Evolutionary conservation across 371 early-diverging fungal genomes (phyloP), one percentile per base, ranked within the genome.

Genomic region (Polyrhizophydium stewartii): DNA sequence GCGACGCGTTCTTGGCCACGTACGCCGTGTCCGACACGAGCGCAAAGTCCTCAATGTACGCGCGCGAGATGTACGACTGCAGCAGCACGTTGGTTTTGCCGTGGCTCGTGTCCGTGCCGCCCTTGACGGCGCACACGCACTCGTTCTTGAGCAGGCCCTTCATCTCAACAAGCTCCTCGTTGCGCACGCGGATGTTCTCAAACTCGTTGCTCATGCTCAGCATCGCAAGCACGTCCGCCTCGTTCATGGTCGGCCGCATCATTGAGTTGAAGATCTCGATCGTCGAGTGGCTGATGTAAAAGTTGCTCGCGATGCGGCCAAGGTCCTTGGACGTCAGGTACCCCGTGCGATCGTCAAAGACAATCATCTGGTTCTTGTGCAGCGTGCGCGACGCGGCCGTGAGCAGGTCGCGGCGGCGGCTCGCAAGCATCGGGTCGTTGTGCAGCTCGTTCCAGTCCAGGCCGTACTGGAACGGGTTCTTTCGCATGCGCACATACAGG

Each of bases 401-500:
- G n/a, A 94, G 76, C 28, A 96, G 73, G 58, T 92, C 89, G 45
- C 86, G 81, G 28, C 92, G 85, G 16, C 86, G 82, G 56, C 84
- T 76, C 0, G 82, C 88, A 17, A 98, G 75, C 30, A 85, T 57
- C 1, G 93, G 94, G 61, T 96, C 97, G 22, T 89, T 81, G 19
- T 74, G 68, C 1, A 89, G 75, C 61, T 90, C 91, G 7, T 80
- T 72, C 70, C 87, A 87, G 57, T 83, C 78, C 68, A 97, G 81
- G 12, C 97, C 96, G 65, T 98, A 98, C 25, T 89, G 85, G 62
- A 90, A 78, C 12, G 98, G 98, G 63, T 95, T 94, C 72, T 89
- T 89, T 56, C 85, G 87, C 97, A 99, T 96, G 43, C 99, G 88
- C 2, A 98, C 92, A 72, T 88, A 95, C 50, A 98, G 78, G 75